Conservation (phyloP, 2,329 filamentous ascomycete species). For the Shiraia bambusicola region DNA sequence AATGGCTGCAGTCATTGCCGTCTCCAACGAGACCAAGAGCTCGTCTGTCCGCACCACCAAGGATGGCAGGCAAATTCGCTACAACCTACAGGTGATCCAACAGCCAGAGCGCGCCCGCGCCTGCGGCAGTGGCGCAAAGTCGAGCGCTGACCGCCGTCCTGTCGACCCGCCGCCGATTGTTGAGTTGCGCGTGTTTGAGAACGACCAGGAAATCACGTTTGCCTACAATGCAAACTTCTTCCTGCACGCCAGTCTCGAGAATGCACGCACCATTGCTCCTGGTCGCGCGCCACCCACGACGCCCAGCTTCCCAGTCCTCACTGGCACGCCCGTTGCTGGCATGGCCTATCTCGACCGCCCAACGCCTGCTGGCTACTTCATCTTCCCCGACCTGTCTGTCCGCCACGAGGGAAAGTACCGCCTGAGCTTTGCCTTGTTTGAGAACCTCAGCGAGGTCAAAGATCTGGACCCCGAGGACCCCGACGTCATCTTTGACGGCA, state of each 20-base stretch:
- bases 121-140: conserved; percentile 93
- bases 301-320: conserved; percentile 78
- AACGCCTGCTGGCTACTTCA: conserved; percentile 79
- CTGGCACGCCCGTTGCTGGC: conserved; percentile 89
- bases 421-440: conserved; percentile 90
- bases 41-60: conserved; percentile 63
- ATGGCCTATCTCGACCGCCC: conserved; percentile 96
- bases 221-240: conserved; percentile 97
- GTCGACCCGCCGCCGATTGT: conserved; percentile 95
- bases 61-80: conserved; percentile 75
- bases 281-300: conserved; percentile 68
- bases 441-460: conserved; percentile 83
- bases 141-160: conserved; percentile 75
- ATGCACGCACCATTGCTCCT: conserved; percentile 78
- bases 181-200: conserved; percentile 82
- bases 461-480: conserved; percentile 66
- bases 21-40: conserved; percentile 59
- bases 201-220: conserved; percentile 70
- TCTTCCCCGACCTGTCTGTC: conserved; percentile 95
- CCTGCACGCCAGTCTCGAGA: conserved; percentile 84
- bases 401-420: conserved; percentile 91
- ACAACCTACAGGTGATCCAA: conserved; percentile 83
- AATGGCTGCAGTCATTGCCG: conserved; percentile 48
- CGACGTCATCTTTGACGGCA: conserved; percentile 44
- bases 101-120: conserved; percentile 92